Base-by-base conservation (phyloP, 371 early-diverging fungal species). In the Mortierella sp. region DNA sequence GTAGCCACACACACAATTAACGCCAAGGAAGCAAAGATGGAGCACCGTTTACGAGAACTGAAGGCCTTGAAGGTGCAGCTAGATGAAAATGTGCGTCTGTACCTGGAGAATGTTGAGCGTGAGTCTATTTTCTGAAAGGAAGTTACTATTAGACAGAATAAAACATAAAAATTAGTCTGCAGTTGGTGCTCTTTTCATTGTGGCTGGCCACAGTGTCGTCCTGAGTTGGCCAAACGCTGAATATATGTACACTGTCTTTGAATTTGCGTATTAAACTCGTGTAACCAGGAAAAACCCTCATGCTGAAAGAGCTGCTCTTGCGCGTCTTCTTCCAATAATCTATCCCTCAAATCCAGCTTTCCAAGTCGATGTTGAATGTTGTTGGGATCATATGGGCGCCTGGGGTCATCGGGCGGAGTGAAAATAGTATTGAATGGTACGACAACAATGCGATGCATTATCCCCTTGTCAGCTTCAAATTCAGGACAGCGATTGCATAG, bases 41-140 rank as follows among this genome's bases (percentile, higher is more conserved):
- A 53, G 29, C 49, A 22, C 40, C 51, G 31, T 1, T 43, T 72
- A 54, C 34, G n/a, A 47, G 64, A 54, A 8, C 61, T 79, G 6
- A 56, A 70, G 57, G 55, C 40, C 7, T 9, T 70, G 49, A 65
- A 70, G 37, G 3, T 13, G 22, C 70, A 67, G 13, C 57, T 79
- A 23, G 74, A 79, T 31, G 56, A 35, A 47, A 65, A 73, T 32
- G 43, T 79, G 26, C 53, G 59, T 12, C 42, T 55, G 35, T 79
- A 79, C n/a, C 42, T 79, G 28, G 79, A 79, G 70, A 79, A 66
- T 40, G 74, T 73, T 7, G 70, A 79, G 61, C 64, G 72, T 4
- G 79, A 79, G 29, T 79, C 79, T 2, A 66, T 76, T 42, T 76
- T 76, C 45, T 57, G 28, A 17, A 55, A n/a, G n/a, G n/a, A n/a